phyloP scores from a whole-genome alignment of 176 grass and related monocot species.

The Elaeis guineensis region DNA sequence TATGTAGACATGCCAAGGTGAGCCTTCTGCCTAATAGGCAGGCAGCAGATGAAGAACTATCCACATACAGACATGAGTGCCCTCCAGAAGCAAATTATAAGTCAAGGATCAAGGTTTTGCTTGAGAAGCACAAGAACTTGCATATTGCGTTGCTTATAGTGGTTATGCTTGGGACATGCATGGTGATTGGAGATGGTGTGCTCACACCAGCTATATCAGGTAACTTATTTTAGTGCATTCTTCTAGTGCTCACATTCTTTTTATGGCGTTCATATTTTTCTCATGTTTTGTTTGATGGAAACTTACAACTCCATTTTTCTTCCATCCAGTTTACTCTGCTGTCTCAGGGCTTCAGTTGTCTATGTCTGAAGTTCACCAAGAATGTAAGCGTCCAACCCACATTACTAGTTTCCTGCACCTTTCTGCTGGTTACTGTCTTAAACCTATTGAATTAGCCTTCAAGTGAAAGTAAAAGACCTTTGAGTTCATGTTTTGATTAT shows the following conservation, averaged over 20 bases:
- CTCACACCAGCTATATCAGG: slow-evolving; percentile 15
- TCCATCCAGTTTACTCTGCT: slow-evolving; percentile 1
- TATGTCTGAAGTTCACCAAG: slow-evolving; percentile 2
- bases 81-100: neutral
- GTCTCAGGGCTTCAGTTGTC: slow-evolving; percentile 11
- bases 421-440: neutral
- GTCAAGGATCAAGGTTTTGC: slow-evolving; percentile 1
- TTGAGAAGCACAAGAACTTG: slow-evolving; percentile 19
- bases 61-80: slow-evolving; percentile 52
- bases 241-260: neutral
- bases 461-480: too few species aligned
- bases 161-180: slow-evolving; percentile 9
- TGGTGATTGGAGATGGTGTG: slow-evolving; percentile 17
- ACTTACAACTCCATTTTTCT: neutral
- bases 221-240: slow-evolving; percentile 20
- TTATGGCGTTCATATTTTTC: neutral
- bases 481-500: too few species aligned
- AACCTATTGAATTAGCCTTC: too few species aligned
- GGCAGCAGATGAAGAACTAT: neutral
- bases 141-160: slow-evolving; percentile 8
- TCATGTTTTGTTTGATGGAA: neutral
- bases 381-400: slow-evolving; percentile 27
- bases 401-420: neutral
- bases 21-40: slow-evolving; percentile 11
- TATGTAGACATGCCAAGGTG: slow-evolving; percentile 11